phyloP scores from a whole-genome alignment of 176 grass and related monocot species.

The Tillandsia fasciculata region DNA sequence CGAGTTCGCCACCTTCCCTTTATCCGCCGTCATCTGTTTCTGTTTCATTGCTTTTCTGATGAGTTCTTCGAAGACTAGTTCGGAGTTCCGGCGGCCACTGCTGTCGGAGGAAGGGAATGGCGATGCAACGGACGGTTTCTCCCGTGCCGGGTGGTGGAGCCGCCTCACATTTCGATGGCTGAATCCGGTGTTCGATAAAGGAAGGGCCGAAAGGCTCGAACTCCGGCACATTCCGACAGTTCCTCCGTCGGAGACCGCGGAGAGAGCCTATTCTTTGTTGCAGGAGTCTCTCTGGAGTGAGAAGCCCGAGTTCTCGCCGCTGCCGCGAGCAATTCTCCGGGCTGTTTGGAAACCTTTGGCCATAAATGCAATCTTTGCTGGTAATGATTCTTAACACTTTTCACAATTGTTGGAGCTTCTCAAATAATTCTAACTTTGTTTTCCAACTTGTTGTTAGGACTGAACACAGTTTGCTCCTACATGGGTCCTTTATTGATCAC shows the following conservation, averaged over 20 bases:
- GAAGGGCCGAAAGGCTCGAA: constrained; percentile 39
- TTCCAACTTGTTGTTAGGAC: constrained; percentile 25
- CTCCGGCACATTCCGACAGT: constrained; percentile 45
- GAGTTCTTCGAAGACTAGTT: constrained; percentile 12
- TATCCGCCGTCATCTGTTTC: constrained; percentile 25
- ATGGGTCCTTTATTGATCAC: constrained; percentile 70
- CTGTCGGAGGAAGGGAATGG: constrained; percentile 29
- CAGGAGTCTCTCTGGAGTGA: constrained; percentile 49
- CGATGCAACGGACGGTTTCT: constrained; percentile 26
- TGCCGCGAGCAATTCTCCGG: constrained; percentile 39
- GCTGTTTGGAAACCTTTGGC: constrained; percentile 58
- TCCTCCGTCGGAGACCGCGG: constrained; percentile 42
- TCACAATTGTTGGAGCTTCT: not conserved
- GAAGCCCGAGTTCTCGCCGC: constrained; percentile 29
- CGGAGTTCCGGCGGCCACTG: constrained; percentile 27
- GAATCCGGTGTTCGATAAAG: constrained; percentile 63
- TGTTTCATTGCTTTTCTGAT: constrained; percentile 22
- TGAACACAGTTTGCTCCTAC: constrained; percentile 71
- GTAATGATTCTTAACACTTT: constrained; percentile 18
- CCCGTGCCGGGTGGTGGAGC: constrained; percentile 47
- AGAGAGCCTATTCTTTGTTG: constrained; percentile 46
- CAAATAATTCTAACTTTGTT: not conserved
- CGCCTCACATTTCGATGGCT: constrained; percentile 69
- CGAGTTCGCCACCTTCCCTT: constrained; percentile 35
- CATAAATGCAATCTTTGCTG: constrained; percentile 69